These are phyloP conservation scores for Polychytrium aggregatum DNA, from an alignment of 192 early-diverging fungal genomes.

Conservation along the genomic window DNA sequence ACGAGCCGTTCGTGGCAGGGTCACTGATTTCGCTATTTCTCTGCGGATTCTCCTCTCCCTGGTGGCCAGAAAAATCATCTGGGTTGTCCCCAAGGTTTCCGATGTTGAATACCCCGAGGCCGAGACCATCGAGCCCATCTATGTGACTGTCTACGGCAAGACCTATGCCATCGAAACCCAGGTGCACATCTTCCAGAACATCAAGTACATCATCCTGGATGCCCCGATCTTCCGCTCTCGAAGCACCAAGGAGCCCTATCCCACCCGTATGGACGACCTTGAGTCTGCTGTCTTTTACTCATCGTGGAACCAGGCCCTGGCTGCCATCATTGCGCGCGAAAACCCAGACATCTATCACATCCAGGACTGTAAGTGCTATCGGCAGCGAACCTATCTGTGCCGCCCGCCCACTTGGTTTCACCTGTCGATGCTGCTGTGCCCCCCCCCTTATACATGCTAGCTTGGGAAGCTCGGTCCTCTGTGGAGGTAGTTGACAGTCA, in stretches of 20 bases:
- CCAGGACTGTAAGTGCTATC: too few species aligned
- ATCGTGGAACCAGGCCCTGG: slow-evolving; percentile 5
- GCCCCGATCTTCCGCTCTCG: neutral
- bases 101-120: slow-evolving; percentile 1
- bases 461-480: too few species aligned
- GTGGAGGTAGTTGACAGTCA: too few species aligned
- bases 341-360: slow-evolving; percentile 2
- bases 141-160: neutral
- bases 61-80: neutral
- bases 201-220: slow-evolving; percentile 2
- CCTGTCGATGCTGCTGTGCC: too few species aligned
- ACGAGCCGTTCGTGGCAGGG: too few species aligned
- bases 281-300: neutral
- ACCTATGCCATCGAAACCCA: neutral
- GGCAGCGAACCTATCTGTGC: too few species aligned
- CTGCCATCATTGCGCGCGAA: neutral
- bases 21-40: too few species aligned
- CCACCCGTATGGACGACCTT: slow-evolving; percentile 4
- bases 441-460: too few species aligned
- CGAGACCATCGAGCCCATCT: neutral
- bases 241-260: slow-evolving; percentile 2
- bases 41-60: neutral
- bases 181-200: neutral
- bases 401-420: too few species aligned
- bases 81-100: slow-evolving; percentile 4